These are phyloP conservation scores for Wickerhamomyces queroliae DNA, from an alignment of 805 yeast genomes.

Conservation along the genomic window DNA sequence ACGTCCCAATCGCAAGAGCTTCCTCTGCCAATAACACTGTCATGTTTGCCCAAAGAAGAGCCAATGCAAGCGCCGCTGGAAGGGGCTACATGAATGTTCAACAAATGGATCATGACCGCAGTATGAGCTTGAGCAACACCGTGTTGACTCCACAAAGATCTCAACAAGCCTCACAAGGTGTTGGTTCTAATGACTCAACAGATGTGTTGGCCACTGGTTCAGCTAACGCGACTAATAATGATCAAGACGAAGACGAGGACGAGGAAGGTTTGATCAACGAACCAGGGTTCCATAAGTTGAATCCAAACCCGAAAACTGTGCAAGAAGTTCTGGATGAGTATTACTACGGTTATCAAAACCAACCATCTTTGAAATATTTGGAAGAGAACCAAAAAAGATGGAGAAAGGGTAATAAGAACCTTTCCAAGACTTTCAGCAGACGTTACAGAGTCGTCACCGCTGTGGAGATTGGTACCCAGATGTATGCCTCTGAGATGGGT, in stretches of 20 bases:
- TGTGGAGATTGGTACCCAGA: constrained; percentile 18
- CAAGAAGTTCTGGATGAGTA: constrained; percentile 24
- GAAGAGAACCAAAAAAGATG: constrained; percentile 22
- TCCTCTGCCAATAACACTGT: background rate
- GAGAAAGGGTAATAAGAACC: constrained; percentile 22
- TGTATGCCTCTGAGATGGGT: constrained; percentile 15
- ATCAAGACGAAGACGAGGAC: constrained; percentile 1
- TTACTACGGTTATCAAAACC: constrained; percentile 21
- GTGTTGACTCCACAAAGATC: constrained; percentile 1
- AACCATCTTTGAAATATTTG: constrained; percentile 21
- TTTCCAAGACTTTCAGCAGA: constrained; percentile 21
- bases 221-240: background rate
- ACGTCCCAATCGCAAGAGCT: background rate
- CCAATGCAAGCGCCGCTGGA: background rate
- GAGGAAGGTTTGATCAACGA: constrained; percentile 4
- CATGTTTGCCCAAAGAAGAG: background rate
- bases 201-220: background rate
- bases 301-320: constrained; percentile 20
- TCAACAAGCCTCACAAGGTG: background rate
- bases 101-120: background rate
- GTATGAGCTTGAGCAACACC: background rate
- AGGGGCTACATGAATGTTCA: background rate
- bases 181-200: background rate
- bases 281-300: constrained; percentile 12
- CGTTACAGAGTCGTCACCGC: constrained; percentile 22